Evolutionary conservation across 176 grass and related monocot species (phyloP), one percentile per base, ranked within the genome.

Genomic region (Stipa capillata): DNA sequence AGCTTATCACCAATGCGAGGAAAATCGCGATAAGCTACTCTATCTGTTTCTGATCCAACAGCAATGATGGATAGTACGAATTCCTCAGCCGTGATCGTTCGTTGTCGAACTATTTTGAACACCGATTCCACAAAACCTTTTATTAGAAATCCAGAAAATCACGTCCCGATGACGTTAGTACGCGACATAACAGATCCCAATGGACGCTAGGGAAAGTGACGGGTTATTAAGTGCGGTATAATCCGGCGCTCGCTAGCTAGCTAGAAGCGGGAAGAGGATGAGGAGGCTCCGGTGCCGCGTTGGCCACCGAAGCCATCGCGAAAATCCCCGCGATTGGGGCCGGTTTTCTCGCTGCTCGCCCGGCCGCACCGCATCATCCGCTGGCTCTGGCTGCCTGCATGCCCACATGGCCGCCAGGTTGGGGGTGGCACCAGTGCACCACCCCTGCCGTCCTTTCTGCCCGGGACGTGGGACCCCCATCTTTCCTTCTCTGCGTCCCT

Each of bases 271-370:
- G 1, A 23, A 24, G 42, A 36, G 68, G 85, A 90, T 72, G 85
- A 90, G 87, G 82, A 35, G 71, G 65, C 65, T 85, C 87, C 71
- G 82, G 85, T 79, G 80, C 52, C 28, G 57, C 74, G 83, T 28
- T 40, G 81, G 85, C 88, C 91, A 81, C 77, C 82, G 61, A 76
- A 82, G 90, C 82, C 73, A 57, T n/a, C n/a, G 39, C 10, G 16
- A 69, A 44, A 72, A 36, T 24, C 71, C 33, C 53, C 24, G n/a
- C 39, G 7, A 23, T 24, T 57, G n/a, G n/a, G n/a, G n/a, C n/a
- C n/a, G n/a, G n/a, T n/a, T n/a, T n/a, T n/a, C n/a, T n/a, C n/a
- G n/a, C n/a, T n/a, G n/a, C n/a, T n/a, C n/a, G n/a, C n/a, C n/a
- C n/a, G n/a, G n/a, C 40, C 15, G 72, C 47, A 41, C 32, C 18